Percentiles rank a stretch among this genome's conserved stretches.
These are phyloP conservation scores for Coemansia pectinata DNA, from an alignment of 192 early-diverging fungal species.

Conservation along the genomic window DNA sequence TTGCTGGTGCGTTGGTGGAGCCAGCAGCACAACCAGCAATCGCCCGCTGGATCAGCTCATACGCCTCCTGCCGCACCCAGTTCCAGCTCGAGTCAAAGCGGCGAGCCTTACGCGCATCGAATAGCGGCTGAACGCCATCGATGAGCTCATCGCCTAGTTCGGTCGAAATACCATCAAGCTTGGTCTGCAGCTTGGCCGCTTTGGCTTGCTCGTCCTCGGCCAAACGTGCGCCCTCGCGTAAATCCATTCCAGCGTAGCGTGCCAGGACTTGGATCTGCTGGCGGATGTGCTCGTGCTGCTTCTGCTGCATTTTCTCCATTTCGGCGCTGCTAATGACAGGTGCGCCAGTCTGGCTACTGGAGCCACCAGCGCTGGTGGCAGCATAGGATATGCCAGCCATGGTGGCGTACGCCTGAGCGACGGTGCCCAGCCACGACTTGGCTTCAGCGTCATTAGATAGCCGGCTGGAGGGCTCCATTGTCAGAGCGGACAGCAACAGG, in stretches of 20 bases:
- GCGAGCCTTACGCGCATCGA: constrained; percentile 80
- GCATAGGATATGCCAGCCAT: constrained; percentile 69
- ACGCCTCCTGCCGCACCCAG: constrained; percentile 68
- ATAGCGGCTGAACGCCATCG: constrained; percentile 77
- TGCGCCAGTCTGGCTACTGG: constrained; percentile 2
- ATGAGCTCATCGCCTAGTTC: constrained; percentile 84
- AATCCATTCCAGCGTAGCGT: constrained; percentile 77
- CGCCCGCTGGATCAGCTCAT: constrained; percentile 71
- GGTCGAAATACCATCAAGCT: constrained; percentile 68
- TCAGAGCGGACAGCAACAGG: constrained; percentile 72
- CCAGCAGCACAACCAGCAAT: constrained; percentile 77
- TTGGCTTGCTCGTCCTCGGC: constrained; percentile 65
- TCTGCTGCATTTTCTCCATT: constrained; percentile 75
- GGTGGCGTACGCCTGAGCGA: constrained; percentile 79
- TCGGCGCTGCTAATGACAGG: constrained; percentile 88
- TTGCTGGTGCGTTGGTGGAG: constrained; percentile 65
- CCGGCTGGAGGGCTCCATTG: constrained; percentile 82
- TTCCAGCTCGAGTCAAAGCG: constrained; percentile 96
- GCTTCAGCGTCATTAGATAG: constrained; percentile 49
- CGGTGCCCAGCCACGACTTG: constrained; percentile 56
- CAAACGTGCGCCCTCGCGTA: constrained; percentile 65
- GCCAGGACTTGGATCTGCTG: constrained; percentile 85
- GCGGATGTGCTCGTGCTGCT: constrained; percentile 68
- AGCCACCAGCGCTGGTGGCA: background rate
- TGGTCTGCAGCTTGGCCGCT: constrained; percentile 63